Evolutionary conservation across 306 rosid genomes (phyloP), one percentile per base, ranked within the genome.

Genomic region (Astragalus membranaceus): DNA sequence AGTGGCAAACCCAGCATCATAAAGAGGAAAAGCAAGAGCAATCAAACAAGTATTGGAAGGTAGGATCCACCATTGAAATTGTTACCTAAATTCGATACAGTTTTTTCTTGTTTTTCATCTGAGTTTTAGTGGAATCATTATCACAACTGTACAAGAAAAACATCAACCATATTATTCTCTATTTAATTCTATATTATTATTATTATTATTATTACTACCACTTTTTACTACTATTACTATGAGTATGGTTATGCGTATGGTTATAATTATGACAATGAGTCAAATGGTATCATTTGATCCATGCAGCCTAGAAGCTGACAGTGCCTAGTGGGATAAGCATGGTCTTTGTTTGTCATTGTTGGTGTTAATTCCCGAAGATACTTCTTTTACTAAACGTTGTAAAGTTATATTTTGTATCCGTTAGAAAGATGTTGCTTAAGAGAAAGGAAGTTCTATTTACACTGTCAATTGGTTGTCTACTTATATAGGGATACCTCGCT

Each of bases 1-100:
- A 88, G 97, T 77, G 97, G 98, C 59, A 90, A 87, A 81, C 95
- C 96, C 55, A 81, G 26, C 48, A 61, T 60, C 44, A 42, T 83
- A 58, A 94, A 90, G 84, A 87, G 81, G 75, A 70, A 81, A 67
- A 82, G 67, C 75, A 93, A 80, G 78, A 80, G 84, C 70, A 92
- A 81, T 47, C 86, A 78, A 83, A 77, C 98, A 68, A 82, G 84
- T 77, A 79, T 80, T 0, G 88, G 85, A 67, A 93, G 96, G 98
- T 84, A 77, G 59, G 84, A 33, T 49, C 57, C 37, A 56, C 46
- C 50, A 32, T 44, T 42, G 23, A 17, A 46, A 48, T 58, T 51
- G 50, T 73, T 61, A 42, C 51, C 49, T n/a, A 12, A 42, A 60
- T 67, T 49, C 20, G 50, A 37, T 47, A 6, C 9, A 63, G 15